These are phyloP conservation scores for Circinella minor DNA, from an alignment of 371 early-diverging fungal genomes.

Conservation along the genomic window DNA sequence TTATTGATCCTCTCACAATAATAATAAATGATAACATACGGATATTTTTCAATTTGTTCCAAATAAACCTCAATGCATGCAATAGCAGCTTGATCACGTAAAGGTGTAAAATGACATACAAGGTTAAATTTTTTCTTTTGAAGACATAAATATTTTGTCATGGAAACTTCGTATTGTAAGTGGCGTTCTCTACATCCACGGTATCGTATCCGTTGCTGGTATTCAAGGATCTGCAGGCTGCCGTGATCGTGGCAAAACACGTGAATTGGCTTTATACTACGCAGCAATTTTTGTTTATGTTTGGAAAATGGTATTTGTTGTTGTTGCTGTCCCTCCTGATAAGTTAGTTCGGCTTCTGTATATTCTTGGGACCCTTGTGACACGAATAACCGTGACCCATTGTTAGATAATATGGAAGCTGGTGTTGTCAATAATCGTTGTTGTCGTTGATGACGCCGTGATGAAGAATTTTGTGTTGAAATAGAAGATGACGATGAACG, in stretches of 20 bases:
- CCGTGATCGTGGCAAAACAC: slow-evolving; percentile 34
- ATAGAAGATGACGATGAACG: not conserved
- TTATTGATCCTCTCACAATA: not conserved
- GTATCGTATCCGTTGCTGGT: slow-evolving; percentile 30
- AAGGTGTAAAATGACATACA: slow-evolving; percentile 24
- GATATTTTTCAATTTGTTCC: slow-evolving; percentile 36
- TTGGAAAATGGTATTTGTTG: not conserved
- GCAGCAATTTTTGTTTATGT: slow-evolving; percentile 6
- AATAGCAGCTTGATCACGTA: slow-evolving; percentile 22
- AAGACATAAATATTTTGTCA: slow-evolving; percentile 32
- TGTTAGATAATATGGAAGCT: not conserved
- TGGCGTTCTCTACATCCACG: slow-evolving; percentile 26
- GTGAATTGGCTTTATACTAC: slow-evolving; percentile 18
- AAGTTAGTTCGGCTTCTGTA: not conserved
- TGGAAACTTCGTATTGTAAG: slow-evolving; percentile 31
- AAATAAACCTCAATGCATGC: slow-evolving; percentile 21
- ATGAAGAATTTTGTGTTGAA: not conserved
- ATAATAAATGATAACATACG: slow-evolving; percentile 25
- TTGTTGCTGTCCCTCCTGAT: not conserved
- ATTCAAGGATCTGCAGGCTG: slow-evolving; percentile 24
- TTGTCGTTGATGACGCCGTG: slow-evolving; percentile 1
- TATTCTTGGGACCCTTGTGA: not conserved
- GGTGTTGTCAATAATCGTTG: not conserved
- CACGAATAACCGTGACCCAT: no score
- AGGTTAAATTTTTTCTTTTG: slow-evolving; percentile 20